Evolutionary conservation across 257 asterid genomes (phyloP).

Genomic region (Nicotiana tomentosiformis): DNA sequence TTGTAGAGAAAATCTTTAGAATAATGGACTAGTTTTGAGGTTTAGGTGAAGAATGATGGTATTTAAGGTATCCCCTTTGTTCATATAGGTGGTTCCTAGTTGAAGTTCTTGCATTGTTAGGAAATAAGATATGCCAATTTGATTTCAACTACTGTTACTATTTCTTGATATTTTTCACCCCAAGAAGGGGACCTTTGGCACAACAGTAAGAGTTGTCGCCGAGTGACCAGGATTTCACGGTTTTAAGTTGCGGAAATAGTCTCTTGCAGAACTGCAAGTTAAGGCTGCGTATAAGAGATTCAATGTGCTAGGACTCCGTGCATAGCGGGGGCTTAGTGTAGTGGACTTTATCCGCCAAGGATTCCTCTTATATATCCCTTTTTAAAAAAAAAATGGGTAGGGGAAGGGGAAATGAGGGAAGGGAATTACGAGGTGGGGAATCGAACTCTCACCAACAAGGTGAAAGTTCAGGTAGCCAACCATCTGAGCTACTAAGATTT

Average conservation of each 20-base stretch:
- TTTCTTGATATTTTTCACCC: background rate
- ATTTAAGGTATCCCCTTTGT: background rate
- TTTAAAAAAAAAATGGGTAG: no score
- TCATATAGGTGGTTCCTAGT: background rate
- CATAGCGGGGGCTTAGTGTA: background rate
- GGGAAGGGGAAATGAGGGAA: no score
- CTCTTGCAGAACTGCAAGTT: background rate
- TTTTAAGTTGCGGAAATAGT: background rate
- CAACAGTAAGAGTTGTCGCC: background rate
- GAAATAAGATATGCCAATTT: background rate
- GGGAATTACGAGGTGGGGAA: no score
- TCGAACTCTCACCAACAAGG: no score
- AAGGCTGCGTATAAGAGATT: background rate
- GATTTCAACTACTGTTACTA: background rate
- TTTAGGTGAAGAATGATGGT: conserved; percentile 3
- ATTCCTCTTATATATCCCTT: background rate
- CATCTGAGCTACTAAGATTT: no score
- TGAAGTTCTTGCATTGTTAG: background rate
- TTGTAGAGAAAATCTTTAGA: background rate
- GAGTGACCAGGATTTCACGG: background rate
- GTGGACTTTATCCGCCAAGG: background rate
- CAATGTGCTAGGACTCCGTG: background rate
- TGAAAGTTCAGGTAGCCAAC: no score
- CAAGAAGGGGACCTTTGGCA: background rate
- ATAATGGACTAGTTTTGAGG: background rate